Evolutionary conservation across 306 rosid genomes (phyloP), one percentile per base, ranked within the genome.

Genomic region (Coriaria nepalensis): DNA sequence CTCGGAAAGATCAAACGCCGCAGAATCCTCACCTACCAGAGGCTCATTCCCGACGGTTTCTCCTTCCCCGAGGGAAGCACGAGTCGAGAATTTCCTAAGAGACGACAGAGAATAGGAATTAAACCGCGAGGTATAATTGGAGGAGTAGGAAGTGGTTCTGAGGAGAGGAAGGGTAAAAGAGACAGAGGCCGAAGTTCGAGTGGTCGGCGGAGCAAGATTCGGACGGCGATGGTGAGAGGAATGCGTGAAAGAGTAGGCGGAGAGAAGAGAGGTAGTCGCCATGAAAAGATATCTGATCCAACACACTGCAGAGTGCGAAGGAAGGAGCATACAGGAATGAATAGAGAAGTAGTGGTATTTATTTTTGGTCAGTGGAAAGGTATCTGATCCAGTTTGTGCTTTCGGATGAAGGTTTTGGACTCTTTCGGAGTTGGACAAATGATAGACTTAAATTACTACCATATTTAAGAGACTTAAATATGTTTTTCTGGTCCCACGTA

Each of bases 21-120:
- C 95, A n/a, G 95, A 78, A 59, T 84, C 95, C 62, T 84, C 95
- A 0, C 94, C 95, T 14, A 73, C 73, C 6, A 48, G 35, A 6
- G 7, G 52, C 13, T 37, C 59, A 32, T 44, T 45, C n/a, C 43
- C 63, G 2, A 35, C 49, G 20, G 60, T 50, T 3, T 59, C 55
- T 11, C 43, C 59, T 33, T 56, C 60, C 43, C 82, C 49, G n/a
- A 74, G 13, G 36, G 86, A 77, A 64, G 77, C 65, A 20, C 34
- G 68, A 37, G 65, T 45, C 15, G 50, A 58, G 11, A 69, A 65
- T 15, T 54, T 49, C 44, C 59, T 52, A 37, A 37, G 11, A 34
- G 29, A 15, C 32, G 40, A 0, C 4, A 39, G 9, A 9, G 58
- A 8, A 14, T 42, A 38, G 8, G 59, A 50, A n/a, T 11, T 9